Evolutionary conservation across 805 yeast species (phyloP).

Genomic region (Phaffomyces antillensis): DNA sequence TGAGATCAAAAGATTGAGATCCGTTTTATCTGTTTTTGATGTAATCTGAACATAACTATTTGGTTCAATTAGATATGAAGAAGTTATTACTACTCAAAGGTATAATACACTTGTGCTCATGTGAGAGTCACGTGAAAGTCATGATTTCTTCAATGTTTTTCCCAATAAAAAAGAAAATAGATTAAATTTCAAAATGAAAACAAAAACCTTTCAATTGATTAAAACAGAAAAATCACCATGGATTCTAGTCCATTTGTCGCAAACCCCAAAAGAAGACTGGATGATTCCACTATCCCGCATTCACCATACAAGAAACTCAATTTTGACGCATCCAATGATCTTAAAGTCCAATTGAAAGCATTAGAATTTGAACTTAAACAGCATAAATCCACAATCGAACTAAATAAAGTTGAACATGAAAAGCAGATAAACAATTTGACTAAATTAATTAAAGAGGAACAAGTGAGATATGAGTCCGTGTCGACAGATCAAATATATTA

Average conservation of each 20-base stretch:
- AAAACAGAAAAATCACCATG: conserved; percentile 1
- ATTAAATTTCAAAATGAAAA: too few species aligned
- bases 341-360: conserved; percentile 17
- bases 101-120: too few species aligned
- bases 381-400: conserved; percentile 32
- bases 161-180: too few species aligned
- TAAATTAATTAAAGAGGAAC: conserved; percentile 17
- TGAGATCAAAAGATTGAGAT: too few species aligned
- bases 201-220: not conserved
- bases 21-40: too few species aligned
- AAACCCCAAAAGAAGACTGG: conserved; percentile 17
- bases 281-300: too few species aligned
- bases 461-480: conserved; percentile 11
- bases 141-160: too few species aligned
- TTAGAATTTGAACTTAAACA: conserved; percentile 32
- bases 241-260: conserved; percentile 32
- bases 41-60: too few species aligned
- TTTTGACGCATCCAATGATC: not conserved
- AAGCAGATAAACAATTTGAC: conserved; percentile 23
- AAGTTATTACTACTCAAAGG: too few species aligned
- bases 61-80: too few species aligned
- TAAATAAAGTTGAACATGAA: conserved; percentile 27
- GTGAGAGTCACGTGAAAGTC: too few species aligned
- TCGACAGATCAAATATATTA: conserved; percentile 29
- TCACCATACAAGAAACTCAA: conserved; percentile 10